These are phyloP conservation scores for Ophiostoma ulmi DNA, from an alignment of 2,329 filamentous ascomycete species.

Conservation along the genomic window DNA sequence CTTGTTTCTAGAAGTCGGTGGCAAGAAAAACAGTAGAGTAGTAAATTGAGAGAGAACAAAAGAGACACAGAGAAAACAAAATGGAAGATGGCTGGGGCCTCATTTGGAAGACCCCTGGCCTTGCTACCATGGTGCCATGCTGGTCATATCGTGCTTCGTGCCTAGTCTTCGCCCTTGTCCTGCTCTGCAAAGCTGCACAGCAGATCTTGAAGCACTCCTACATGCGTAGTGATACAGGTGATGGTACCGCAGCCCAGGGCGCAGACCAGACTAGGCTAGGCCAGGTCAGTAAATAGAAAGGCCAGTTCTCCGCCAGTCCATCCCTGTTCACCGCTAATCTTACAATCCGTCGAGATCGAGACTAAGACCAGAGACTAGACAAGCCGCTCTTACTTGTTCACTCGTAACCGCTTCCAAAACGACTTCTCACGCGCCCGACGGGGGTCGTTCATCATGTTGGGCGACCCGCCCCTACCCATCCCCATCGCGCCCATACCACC, in stretches of 20 bases:
- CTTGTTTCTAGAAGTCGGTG: slow-evolving; percentile 11
- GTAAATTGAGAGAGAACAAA: background rate
- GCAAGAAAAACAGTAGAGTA: background rate
- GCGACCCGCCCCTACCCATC: slow-evolving; percentile 18
- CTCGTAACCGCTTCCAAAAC: slow-evolving; percentile 31
- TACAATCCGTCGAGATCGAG: background rate
- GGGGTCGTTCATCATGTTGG: slow-evolving; percentile 16
- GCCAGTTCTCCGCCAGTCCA: background rate
- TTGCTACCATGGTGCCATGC: background rate
- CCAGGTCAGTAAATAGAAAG: background rate
- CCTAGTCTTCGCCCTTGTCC: background rate
- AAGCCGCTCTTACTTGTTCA: slow-evolving; percentile 24
- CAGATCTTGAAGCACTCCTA: slow-evolving; percentile 12
- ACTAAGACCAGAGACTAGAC: background rate
- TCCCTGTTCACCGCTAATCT: slow-evolving; percentile 14
- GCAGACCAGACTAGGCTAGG: background rate
- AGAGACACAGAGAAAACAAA: background rate
- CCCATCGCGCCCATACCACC: slow-evolving; percentile 5
- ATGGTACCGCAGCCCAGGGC: slow-evolving; percentile 1
- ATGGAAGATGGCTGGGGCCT: background rate
- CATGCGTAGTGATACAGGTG: slow-evolving; percentile 2
- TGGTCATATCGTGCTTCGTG: background rate
- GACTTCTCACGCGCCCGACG: slow-evolving; percentile 26
- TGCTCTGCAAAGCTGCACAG: background rate
- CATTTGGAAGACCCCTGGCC: background rate